Base-by-base conservation (phyloP, 2,329 filamentous ascomycete species). In the Penicillium sp. region DNA sequence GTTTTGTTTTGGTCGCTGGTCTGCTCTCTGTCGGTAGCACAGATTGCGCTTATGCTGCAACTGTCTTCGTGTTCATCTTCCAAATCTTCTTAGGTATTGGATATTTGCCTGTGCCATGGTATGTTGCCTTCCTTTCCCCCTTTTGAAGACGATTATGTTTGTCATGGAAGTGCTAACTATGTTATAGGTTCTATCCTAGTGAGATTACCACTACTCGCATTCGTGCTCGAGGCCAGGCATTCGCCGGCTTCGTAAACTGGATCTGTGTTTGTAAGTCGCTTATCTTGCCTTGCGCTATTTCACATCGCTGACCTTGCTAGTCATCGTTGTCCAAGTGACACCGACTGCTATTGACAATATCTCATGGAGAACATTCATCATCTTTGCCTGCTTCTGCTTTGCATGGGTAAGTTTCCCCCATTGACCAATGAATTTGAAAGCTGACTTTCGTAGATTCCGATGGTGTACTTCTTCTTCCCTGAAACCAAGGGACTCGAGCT, bases 401-500 rank as follows among this genome's bases (percentile, higher is more conserved):
- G 59, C 63, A 50, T 65, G 63, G 63, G 63, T 64, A 63, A 25
- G 62, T 31, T 21, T 13, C 39, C 5, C 19, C 23, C 13, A 7
- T 0, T 50, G 60, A 21, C 61, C 26, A 11, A 2, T 10, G 5
- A 21, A 16, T 39, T 26, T 26, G 13, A 1, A 45, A 33, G 19
- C 21, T 53, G 6, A 46, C 10, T 1, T 46, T 55, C 10, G 66
- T 37, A 69, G 57, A 72, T 81, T 16, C 78, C 78, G 0, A 85
- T 86, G 46, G 82, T 88, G 44, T 88, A 82, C 76, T 85, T 86
- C 67, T 81, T 85, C 64, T 86, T 87, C 3, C 86, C 85, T 0
- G 86, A 89, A 71, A 88, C 86, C 0, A 88, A 87, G 68, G 79
- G 85, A 0, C 71, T 88, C 2, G 84, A 84, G 0, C 77, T 89